Conservation (phyloP, 495 filamentous ascomycete species). For the Neurospora sp. region DNA sequence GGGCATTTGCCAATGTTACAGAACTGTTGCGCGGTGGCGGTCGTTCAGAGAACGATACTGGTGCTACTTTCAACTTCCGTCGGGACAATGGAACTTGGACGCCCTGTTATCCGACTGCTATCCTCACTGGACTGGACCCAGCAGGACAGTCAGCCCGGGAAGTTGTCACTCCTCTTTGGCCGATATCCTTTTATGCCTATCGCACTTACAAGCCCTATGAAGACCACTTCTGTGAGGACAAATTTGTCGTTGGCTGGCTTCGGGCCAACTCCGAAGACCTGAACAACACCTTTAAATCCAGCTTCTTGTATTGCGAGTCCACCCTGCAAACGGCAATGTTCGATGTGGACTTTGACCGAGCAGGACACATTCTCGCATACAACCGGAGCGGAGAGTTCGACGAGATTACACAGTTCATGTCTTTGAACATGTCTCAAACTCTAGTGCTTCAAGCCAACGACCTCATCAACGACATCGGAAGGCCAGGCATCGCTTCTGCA, state of each 20-base stretch:
- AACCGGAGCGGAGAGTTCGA: background rate
- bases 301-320: slow-evolving; percentile 2
- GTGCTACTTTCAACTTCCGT: no score
- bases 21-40: no score
- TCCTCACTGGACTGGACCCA: no score
- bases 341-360: slow-evolving; percentile 20
- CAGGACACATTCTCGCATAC: slow-evolving; percentile 10
- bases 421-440: background rate
- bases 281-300: background rate
- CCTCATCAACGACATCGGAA: background rate
- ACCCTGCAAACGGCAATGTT: slow-evolving; percentile 4
- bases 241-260: slow-evolving; percentile 17
- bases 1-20: no score
- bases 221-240: background rate
- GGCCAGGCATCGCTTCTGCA: no score
- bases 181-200: no score
- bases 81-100: no score
- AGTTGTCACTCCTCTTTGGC: no score
- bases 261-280: background rate
- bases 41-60: no score
- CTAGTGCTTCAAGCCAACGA: background rate
- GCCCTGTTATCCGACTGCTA: no score
- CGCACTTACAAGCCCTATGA: no score
- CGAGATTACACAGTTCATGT: background rate
- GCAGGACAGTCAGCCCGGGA: no score